Evolutionary conservation across 495 filamentous ascomycete genomes (phyloP), one percentile per base, ranked within the genome.

Genomic region (Lasiosphaeria miniovina): DNA sequence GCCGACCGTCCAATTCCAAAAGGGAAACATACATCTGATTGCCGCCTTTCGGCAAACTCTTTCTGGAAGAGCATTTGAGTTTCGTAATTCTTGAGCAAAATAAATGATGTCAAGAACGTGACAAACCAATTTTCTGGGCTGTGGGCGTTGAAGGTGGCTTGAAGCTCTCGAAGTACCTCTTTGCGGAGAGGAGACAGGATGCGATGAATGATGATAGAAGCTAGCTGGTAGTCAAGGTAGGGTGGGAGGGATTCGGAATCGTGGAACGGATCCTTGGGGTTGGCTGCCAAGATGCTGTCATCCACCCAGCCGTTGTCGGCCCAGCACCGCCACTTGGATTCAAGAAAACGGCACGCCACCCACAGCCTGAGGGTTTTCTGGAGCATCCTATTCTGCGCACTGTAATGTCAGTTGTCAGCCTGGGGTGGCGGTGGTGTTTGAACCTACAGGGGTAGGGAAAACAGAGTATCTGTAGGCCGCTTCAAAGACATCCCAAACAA

Each of bases 1-100:
- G 49, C 32, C 32, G 24, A 24, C 7, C n/a, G 3, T 51, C 17
- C 50, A 43, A 31, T 31, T 51, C n/a, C 43, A 11, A n/a, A 46
- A 11, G 11, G 34, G 32, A n/a, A 31, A 34, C 68, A 55, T 64
- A 69, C 69, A 60, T 49, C 53, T 14, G 59, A 57, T 45, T 59
- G 52, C 52, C 69, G 57, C 41, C 63, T 60, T n/a, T 36, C 41
- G 5, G 74, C 69, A 55, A 76, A 76, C 59, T 69, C 59, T 34
- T 60, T 38, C 54, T 74, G 71, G 50, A 74, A 74, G 4, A 60
- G 52, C 62, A 72, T 67, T 52, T 71, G 67, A 57, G 72, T 68
- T 49, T 75, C 74, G 57, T 75, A 76, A 55, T 76, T 76, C 46
- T 76, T 72, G n/a, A 76, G 62, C 36, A 76, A 61, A 43, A 76